These are phyloP conservation scores for Talaromyces islandicus DNA, from an alignment of 2,329 filamentous ascomycete species.

Conservation along the genomic window DNA sequence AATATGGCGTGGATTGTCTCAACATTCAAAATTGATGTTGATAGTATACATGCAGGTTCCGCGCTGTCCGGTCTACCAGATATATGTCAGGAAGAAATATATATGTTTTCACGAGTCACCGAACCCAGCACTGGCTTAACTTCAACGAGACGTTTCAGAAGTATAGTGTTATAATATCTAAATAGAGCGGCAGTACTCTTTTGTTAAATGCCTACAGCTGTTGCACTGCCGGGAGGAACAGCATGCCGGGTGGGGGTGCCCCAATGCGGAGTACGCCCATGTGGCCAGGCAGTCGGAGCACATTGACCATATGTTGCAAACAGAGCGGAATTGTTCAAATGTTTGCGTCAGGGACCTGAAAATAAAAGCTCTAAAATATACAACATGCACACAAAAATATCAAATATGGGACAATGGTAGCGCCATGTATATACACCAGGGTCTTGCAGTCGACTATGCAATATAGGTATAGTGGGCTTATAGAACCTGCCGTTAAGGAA, in stretches of 20 bases:
- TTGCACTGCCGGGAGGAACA: neutral
- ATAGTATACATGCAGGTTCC: no score
- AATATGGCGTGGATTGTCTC: no score
- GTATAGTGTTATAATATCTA: no score
- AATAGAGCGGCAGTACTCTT: neutral
- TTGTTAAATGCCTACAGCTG: neutral
- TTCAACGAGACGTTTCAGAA: neutral
- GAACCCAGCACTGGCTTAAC: neutral
- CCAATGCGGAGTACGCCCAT: neutral
- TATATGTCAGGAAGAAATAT: no score
- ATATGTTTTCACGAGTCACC: neutral
- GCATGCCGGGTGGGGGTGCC: neutral
- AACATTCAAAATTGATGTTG: no score
- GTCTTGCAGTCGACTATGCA: no score
- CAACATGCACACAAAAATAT: neutral
- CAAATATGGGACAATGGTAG: neutral
- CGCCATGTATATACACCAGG: neutral
- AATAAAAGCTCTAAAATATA: neutral
- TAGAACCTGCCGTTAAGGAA: no score
- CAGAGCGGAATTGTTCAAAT: neutral
- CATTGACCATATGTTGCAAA: neutral
- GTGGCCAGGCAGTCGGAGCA: neutral
- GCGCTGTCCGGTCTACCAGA: no score
- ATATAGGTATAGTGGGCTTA: no score
- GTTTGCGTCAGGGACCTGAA: neutral